Percentiles rank a stretch among this genome's conserved stretches.
Evolutionary conservation across 2,329 filamentous ascomycete species (phyloP).

Genomic region (Xylaria sp.): DNA sequence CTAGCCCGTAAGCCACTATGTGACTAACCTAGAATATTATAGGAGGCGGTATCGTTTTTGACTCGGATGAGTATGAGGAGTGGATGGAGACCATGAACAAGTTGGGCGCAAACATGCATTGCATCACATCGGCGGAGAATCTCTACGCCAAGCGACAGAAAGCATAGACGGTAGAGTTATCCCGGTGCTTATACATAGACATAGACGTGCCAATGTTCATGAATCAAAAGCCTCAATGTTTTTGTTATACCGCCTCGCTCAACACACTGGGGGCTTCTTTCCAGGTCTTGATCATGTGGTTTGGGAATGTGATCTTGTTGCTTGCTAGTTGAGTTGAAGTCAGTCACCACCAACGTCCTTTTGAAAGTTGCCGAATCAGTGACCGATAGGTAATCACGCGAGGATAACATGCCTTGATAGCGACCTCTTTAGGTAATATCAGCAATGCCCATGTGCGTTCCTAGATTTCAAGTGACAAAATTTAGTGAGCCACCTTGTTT

Average conservation of each 20-base stretch:
- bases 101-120: slow-evolving; percentile 87
- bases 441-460: not conserved
- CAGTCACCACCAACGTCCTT: not conserved
- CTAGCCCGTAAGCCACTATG: not conserved
- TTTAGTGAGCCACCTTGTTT: not conserved
- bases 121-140: slow-evolving; percentile 85
- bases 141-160: slow-evolving; percentile 58
- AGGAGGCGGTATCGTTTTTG: slow-evolving; percentile 92
- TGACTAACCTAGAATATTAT: slow-evolving; percentile 17
- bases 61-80: slow-evolving; percentile 90
- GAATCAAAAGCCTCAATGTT: slow-evolving; percentile 11
- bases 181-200: not conserved
- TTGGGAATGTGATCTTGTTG: not conserved
- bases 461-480: not conserved
- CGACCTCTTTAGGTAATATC: not conserved
- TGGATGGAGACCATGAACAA: slow-evolving; percentile 98
- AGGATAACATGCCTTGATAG: not conserved
- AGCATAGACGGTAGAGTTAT: slow-evolving; percentile 31
- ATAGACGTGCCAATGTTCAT: slow-evolving; percentile 19
- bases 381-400: not conserved
- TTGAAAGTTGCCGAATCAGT: not conserved
- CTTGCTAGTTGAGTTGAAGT: not conserved
- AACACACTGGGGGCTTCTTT: not conserved
- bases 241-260: not conserved
- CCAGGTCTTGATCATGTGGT: not conserved